A percentile compares a stretch with the other conserved stretches of the same genome.
Evolutionary conservation across 2,329 filamentous ascomycete species (phyloP).

Genomic region (Xylariomycetidae sp.): DNA sequence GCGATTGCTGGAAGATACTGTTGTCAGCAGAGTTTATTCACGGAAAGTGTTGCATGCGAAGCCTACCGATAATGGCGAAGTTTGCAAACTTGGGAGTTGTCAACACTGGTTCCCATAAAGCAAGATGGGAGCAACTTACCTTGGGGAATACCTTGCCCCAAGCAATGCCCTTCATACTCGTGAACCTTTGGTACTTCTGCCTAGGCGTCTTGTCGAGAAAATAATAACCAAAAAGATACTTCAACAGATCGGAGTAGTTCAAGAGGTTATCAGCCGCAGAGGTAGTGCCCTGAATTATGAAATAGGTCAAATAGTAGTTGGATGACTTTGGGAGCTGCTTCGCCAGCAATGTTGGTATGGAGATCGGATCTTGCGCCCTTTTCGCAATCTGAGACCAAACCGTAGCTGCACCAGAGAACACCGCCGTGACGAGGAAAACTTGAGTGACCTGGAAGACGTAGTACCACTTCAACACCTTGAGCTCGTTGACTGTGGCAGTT

Average conservation of each 20-base stretch:
- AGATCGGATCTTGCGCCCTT: conserved; percentile 20
- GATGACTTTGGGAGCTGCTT: conserved; percentile 60
- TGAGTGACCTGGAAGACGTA: conserved; percentile 78
- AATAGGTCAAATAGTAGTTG: conserved; percentile 75
- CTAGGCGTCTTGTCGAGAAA: conserved; percentile 65
- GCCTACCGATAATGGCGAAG: conserved; percentile 27
- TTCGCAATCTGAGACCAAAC: conserved; percentile 20
- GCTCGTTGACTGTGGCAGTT: conserved; percentile 64
- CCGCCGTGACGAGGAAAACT: conserved; percentile 75
- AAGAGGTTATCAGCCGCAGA: conserved; percentile 62
- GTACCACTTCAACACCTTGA: conserved; percentile 73
- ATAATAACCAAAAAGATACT: conserved; percentile 57
- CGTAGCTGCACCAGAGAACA: conserved; percentile 55
- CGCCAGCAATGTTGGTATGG: conserved; percentile 47
- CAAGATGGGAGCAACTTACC: conserved; percentile 8
- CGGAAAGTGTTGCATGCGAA: neutral
- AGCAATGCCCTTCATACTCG: conserved; percentile 51
- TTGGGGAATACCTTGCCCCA: conserved; percentile 66
- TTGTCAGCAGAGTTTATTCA: neutral
- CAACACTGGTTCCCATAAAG: neutral
- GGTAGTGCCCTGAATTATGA: conserved; percentile 66
- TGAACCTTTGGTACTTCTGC: conserved; percentile 63
- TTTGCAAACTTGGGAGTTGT: conserved; percentile 23
- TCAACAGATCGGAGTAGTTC: conserved; percentile 53
- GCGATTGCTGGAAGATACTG: conserved; percentile 47